Conservation (phyloP, 345 rosid genomes). For the Citrus sinensis region DVS_A1.0 CM039166.1:15836001-15836500, state of each 20-base stretch:
- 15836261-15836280: too few species aligned
- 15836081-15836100: constrained; percentile 3
- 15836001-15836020: constrained; percentile 78
- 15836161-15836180: constrained; percentile 14
- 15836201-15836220: constrained; percentile 13
- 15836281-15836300: not conserved
- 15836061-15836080: not conserved
- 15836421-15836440: too few species aligned
- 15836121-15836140: constrained; percentile 8
- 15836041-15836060: not conserved
- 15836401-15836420: too few species aligned
- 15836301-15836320: not conserved
- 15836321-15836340: not conserved
- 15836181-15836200: constrained; percentile 18
- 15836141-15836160: constrained; percentile 20
- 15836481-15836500: too few species aligned
- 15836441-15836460: too few species aligned
- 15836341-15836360: too few species aligned
- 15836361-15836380: too few species aligned
- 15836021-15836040: constrained; percentile 16
- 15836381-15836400: too few species aligned
- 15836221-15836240: constrained; percentile 40
- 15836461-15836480: too few species aligned
- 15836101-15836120: constrained; percentile 15
- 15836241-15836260: not conserved